These are phyloP conservation scores for Saccharomycopsis sp. DNA, from an alignment of 805 yeast species.

Conservation along the genomic window DNA sequence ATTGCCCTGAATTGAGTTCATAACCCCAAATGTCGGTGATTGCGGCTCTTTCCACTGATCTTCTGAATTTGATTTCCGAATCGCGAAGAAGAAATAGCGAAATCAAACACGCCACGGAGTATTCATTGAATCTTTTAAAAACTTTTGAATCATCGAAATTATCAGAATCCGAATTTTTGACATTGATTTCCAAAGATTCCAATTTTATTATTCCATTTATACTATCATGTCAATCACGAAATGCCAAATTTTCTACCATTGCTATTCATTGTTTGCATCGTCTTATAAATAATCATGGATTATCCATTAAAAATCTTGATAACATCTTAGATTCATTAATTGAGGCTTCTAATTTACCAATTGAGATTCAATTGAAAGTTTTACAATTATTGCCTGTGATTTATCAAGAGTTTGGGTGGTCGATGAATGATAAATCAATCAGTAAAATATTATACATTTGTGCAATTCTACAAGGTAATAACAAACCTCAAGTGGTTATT, in stretches of 20 bases:
- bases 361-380: conserved; percentile 78
- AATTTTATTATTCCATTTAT: conserved; percentile 61
- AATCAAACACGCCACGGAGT: conserved; percentile 47
- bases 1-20: too few relatives aligned
- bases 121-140: conserved; percentile 38
- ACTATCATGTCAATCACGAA: conserved; percentile 61
- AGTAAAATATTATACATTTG: conserved; percentile 57
- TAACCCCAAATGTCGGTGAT: conserved; percentile 43
- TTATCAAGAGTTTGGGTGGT: conserved; percentile 49
- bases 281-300: conserved; percentile 40
- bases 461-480: conserved; percentile 56
- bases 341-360: conserved; percentile 65
- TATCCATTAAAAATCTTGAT: conserved; percentile 43
- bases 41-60: conserved; percentile 44
- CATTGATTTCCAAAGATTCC: conserved; percentile 33
- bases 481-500: conserved; percentile 63
- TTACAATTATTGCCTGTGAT: conserved; percentile 74
- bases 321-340: conserved; percentile 55
- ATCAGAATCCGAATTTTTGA: conserved; percentile 22
- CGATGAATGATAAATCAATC: conserved; percentile 45
- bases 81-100: conserved; percentile 62
- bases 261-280: conserved; percentile 65
- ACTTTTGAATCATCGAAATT: conserved; percentile 24
- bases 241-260: conserved; percentile 59
- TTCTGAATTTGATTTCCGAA: conserved; percentile 52